Evolutionary conservation across 2,329 filamentous ascomycete species (phyloP).

Genomic region (Penicillium decumbens): DNA sequence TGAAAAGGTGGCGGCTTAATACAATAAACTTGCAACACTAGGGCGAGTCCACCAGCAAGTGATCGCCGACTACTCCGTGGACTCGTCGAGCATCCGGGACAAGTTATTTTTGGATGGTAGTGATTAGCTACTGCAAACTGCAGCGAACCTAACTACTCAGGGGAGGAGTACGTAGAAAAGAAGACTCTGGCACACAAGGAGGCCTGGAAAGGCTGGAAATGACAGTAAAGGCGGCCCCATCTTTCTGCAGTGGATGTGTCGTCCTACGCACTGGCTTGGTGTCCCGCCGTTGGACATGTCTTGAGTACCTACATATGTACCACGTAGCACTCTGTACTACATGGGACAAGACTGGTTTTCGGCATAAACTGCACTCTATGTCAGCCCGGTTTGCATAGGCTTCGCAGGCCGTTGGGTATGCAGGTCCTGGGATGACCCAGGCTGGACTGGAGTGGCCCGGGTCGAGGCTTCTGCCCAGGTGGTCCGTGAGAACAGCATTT

Average conservation of each 20-base stretch:
- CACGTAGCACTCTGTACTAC: neutral
- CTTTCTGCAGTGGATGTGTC: conserved; percentile 10
- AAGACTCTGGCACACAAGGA: neutral
- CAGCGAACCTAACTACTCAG: neutral
- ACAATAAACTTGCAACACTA: conserved; percentile 24
- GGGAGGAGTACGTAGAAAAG: neutral
- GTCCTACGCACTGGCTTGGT: conserved; percentile 1
- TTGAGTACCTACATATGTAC: neutral
- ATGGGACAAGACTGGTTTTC: neutral
- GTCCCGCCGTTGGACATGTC: conserved; percentile 1
- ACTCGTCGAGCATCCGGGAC: conserved; percentile 8
- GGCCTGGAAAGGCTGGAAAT: neutral
- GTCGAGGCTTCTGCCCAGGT: conserved; percentile 14
- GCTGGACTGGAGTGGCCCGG: conserved; percentile 8
- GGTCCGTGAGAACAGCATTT: conserved; percentile 17
- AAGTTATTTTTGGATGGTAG: conserved; percentile 19
- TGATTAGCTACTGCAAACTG: neutral
- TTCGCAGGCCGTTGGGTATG: conserved; percentile 4
- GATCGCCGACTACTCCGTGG: conserved; percentile 15
- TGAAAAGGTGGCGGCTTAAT: conserved; percentile 2
- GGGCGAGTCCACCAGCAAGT: conserved; percentile 13
- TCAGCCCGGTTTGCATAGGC: neutral
- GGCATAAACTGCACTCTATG: neutral
- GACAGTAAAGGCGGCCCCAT: conserved; percentile 1
- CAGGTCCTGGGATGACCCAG: conserved; percentile 1